Evolutionary conservation across 805 yeast genomes (phyloP), one percentile per base, ranked within the genome.

Genomic region (Starmerella sirachaensis): DNA sequence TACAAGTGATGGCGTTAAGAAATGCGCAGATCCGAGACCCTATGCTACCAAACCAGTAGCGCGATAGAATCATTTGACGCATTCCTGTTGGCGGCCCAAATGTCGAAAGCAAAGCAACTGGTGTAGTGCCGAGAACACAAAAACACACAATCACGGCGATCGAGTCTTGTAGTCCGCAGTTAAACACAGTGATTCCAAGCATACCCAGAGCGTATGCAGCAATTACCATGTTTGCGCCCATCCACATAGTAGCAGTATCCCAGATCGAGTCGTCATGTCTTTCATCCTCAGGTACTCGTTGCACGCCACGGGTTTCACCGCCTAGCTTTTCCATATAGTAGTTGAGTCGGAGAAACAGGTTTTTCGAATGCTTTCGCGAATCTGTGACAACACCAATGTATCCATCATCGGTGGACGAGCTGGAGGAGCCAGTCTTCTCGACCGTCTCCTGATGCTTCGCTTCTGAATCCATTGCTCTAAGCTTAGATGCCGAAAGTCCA

Each of bases 191-290:
- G 32, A 74, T 64, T 22, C 82, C 81, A 29, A 78, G 58, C 45
- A 71, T 78, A 58, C 96, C 95, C 33, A 83, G 63, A 7, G 93
- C 66, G 51, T 72, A 74, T 13, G 94, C 73, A 16, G 94, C 84
- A 53, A 85, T 72, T 40, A 82, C 94, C 69, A 82, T 66, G 61
- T 85, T 84, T 25, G 93, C 93, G 6, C 93, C 78, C 51, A 79
- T 69, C 94, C 94, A 85, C 88, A 85, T 80, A 34, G 86, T 66
- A 31, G 84, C 83, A 21, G 91, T 80, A 47, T 70, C 72, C 62
- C 72, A 64, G 43, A 78, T 55, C 25, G 81, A 74, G 31, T 68
- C 68, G 45, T 77, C 83, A 31, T 70, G 68, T 56, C 82, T 77
- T 58, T 82, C 88, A 31, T 76, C 80, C 44, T 79, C 93, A 7